phyloP scores from a whole-genome alignment of 345 rosid genomes.

The Citrus medica region DNA sequence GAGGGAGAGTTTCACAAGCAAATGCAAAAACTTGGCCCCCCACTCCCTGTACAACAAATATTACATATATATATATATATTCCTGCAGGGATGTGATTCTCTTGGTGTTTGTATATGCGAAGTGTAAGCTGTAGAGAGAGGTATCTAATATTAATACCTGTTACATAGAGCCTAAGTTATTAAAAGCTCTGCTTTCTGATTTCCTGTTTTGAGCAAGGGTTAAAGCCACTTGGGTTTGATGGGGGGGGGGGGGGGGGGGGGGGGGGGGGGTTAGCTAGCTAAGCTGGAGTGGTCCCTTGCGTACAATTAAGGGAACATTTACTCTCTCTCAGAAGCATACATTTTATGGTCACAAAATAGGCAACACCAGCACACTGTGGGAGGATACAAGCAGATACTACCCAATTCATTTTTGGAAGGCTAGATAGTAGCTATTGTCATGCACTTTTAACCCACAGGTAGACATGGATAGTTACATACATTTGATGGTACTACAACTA shows the following conservation, averaged over 20 bases:
- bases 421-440: too few relatives aligned
- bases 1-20: too few relatives aligned
- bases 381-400: slow-evolving; percentile 1
- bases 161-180: not conserved
- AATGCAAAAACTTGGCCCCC: too few relatives aligned
- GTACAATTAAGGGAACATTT: slow-evolving; percentile 1
- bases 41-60: too few relatives aligned
- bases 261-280: too few relatives aligned
- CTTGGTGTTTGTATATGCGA: not conserved
- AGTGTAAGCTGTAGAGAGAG: not conserved
- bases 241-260: too few relatives aligned
- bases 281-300: slow-evolving; percentile 10
- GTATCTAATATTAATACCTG: not conserved
- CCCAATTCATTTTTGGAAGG: not conserved
- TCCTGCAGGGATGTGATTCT: not conserved
- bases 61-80: too few relatives aligned
- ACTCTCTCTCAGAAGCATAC: not conserved
- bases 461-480: too few relatives aligned
- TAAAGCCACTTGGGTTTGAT: not conserved
- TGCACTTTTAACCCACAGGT: too few relatives aligned
- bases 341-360: slow-evolving; percentile 13
- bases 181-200: not conserved
- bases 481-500: too few relatives aligned
- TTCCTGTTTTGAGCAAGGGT: not conserved
- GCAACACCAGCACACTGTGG: slow-evolving; percentile 3